A percentile compares a stretch with the other conserved stretches of the same genome.
phyloP scores from a whole-genome alignment of 1,139 yeast species.

The Meyerozyma elateridarum region DNA sequence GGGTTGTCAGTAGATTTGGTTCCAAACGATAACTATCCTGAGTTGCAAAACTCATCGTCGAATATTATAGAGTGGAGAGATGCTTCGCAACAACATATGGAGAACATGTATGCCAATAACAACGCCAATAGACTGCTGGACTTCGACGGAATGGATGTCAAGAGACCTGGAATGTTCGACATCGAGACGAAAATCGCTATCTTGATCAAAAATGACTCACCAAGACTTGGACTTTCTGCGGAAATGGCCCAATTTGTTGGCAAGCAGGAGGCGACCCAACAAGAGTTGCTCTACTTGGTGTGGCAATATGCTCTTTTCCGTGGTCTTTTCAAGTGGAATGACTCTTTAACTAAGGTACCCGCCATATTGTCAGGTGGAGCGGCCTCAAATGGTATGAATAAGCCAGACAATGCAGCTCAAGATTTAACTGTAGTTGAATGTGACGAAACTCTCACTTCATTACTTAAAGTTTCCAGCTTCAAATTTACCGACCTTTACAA shows the following conservation, averaged over 20 bases:
- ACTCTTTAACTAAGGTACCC: constrained; percentile 30
- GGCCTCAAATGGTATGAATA: constrained; percentile 22
- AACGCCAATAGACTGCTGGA: constrained; percentile 16
- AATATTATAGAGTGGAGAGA: constrained; percentile 44
- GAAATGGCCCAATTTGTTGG: constrained; percentile 68
- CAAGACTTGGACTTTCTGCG: constrained; percentile 57
- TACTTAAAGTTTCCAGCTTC: constrained; percentile 50
- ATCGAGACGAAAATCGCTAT: constrained; percentile 69
- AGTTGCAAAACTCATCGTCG: constrained; percentile 25
- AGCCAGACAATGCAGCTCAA: constrained; percentile 24
- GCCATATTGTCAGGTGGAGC: no score
- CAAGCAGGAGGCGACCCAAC: constrained; percentile 72
- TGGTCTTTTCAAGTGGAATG: constrained; percentile 50
- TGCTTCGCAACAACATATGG: constrained; percentile 9
- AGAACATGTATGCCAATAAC: constrained; percentile 6
- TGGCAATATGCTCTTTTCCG: constrained; percentile 88
- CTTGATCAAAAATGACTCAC: constrained; percentile 71
- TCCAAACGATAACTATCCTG: constrained; percentile 39
- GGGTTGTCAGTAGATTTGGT: constrained; percentile 78
- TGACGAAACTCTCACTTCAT: constrained; percentile 58
- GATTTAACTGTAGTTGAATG: constrained; percentile 52
- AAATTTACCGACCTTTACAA: constrained; percentile 74
- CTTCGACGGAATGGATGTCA: constrained; percentile 87
- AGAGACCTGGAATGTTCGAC: constrained; percentile 69
- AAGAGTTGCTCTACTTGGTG: constrained; percentile 75